These are phyloP conservation scores for Dentipellis fragilis DNA, from an alignment of 768 basidiomycete genomes.

Conservation along the genomic window DNA sequence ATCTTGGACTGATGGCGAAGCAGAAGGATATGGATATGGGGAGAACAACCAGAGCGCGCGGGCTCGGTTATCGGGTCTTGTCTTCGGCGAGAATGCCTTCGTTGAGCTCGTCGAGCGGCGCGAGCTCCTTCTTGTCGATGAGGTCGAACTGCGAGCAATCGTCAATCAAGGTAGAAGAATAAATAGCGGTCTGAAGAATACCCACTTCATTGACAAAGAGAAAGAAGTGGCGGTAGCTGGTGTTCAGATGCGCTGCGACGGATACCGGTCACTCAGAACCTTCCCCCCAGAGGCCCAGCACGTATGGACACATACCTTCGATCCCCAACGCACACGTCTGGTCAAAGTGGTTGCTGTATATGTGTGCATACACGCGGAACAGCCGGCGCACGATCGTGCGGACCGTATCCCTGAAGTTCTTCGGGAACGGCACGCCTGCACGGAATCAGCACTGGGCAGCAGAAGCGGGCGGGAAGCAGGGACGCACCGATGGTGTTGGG, in stretches of 20 bases:
- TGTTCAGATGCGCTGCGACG: slow-evolving; percentile 84
- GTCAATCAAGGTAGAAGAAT: background rate
- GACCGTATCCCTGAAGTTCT: slow-evolving; percentile 52
- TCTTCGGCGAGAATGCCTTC: slow-evolving; percentile 72
- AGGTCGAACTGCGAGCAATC: slow-evolving; percentile 63
- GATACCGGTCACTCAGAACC: background rate
- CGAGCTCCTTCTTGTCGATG: slow-evolving; percentile 94
- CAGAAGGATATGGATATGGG: too few relatives aligned
- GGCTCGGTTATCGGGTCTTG: slow-evolving; percentile 22
- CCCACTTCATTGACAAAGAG: slow-evolving; percentile 90
- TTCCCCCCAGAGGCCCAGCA: too few relatives aligned
- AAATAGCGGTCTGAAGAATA: background rate
- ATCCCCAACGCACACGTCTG: slow-evolving; percentile 97
- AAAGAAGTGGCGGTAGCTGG: slow-evolving; percentile 97
- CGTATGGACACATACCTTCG: slow-evolving; percentile 54
- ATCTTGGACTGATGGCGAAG: too few relatives aligned
- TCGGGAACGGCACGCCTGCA: slow-evolving; percentile 6
- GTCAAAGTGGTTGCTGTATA: slow-evolving; percentile 99
- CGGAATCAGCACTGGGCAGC: background rate
- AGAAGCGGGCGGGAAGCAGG: slow-evolving; percentile 3
- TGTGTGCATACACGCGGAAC: slow-evolving; percentile 96
- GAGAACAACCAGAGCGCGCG: too few relatives aligned
- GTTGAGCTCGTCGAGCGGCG: slow-evolving; percentile 90
- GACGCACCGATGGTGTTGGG: slow-evolving; percentile 84
- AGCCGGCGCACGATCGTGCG: slow-evolving; percentile 86